Evolutionary conservation across 768 basidiomycete genomes (phyloP).

Genomic region (Boletellus ananas): DNA sequence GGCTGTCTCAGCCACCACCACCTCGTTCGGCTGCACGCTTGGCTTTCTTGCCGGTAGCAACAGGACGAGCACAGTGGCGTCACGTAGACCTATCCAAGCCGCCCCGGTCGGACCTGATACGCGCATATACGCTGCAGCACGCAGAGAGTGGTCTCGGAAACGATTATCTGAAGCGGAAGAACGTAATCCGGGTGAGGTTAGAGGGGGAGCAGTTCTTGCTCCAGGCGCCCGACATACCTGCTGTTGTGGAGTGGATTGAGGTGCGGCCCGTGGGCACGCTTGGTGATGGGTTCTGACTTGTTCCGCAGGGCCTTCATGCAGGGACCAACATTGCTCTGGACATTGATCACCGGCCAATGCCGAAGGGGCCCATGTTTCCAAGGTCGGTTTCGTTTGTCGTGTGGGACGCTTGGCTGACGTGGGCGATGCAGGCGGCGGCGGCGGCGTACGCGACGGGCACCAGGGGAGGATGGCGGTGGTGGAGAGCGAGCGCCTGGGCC

Average conservation of each 20-base stretch:
- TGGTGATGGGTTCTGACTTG: constrained; percentile 3
- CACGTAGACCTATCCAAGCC: constrained; percentile 37
- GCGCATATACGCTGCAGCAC: constrained; percentile 76
- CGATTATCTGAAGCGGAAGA: constrained; percentile 90
- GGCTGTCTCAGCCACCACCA: constrained; percentile 8
- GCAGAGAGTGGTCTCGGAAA: constrained; percentile 94
- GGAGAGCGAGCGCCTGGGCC: no score
- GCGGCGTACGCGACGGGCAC: constrained; percentile 22
- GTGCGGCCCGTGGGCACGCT: constrained; percentile 37
- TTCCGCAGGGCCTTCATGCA: constrained; percentile 76
- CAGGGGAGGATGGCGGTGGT: constrained; percentile 3
- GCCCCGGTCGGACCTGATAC: constrained; percentile 52
- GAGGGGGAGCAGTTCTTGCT: constrained; percentile 97
- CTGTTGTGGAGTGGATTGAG: constrained; percentile 96
- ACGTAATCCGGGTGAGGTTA: constrained; percentile 87
- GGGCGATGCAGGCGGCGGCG: constrained; percentile 24
- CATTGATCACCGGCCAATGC: constrained; percentile 89
- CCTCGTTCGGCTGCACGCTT: constrained; percentile 21
- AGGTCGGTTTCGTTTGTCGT: constrained; percentile 40
- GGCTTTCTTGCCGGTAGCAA: constrained; percentile 19
- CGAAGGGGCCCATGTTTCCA: constrained; percentile 82
- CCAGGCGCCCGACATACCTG: constrained; percentile 78
- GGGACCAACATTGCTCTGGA: constrained; percentile 90
- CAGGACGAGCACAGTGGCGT: constrained; percentile 17
- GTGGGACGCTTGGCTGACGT: not conserved